Base-by-base conservation (phyloP, 176 grass and related monocot genomes). In the Cenchrus purpureus region DNA sequence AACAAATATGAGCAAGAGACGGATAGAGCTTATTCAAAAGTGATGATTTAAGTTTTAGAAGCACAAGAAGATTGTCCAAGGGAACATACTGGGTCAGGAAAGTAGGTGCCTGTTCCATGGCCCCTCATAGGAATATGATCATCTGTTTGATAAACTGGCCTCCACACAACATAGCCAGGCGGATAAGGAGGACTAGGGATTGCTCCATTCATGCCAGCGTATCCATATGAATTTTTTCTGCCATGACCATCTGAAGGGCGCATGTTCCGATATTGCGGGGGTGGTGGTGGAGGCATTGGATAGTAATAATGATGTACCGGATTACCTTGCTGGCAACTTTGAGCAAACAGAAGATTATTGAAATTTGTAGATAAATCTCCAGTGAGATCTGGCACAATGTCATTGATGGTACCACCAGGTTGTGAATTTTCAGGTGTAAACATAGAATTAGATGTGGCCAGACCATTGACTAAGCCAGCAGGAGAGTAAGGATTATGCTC, bases 71-170 rank as follows among this genome's bases (percentile, higher is more conserved):
- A 68, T 61, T 8, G 15, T 74, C 22, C 20, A 89, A 77, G 69
- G 76, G 49, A 86, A 81, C 82, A 46, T 91, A 95, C 93, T 70
- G 76, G 83, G 58, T 93, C 86, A 16, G 96, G 93, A 74, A 95
- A 91, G 89, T 95, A 98, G 49, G 96, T 98, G 71, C 93, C 93
- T 80, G 93, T 98, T 84, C 96, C 96, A 68, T 74, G 87, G 76
- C 83, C 79, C 67, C 90, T 91, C 25, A 65, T 77, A 76, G 78
- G 89, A 10, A 73, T 74, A 76, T 66, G 60, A 79, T 95, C 93
- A 75, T 93, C 91, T 32, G 74, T 65, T 51, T 86, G 85, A 86
- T 89, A 92, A 74, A 90, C 34, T 77, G 86, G 87, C 25, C 86
- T 85, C 10, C 88, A 6, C 60, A 89, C 62, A 73, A 84, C 87